A percentile compares a stretch with the other conserved stretches of the same genome.
Conservation (phyloP, 345 rosid genomes). For the Ceriops zippeliana region DNA sequence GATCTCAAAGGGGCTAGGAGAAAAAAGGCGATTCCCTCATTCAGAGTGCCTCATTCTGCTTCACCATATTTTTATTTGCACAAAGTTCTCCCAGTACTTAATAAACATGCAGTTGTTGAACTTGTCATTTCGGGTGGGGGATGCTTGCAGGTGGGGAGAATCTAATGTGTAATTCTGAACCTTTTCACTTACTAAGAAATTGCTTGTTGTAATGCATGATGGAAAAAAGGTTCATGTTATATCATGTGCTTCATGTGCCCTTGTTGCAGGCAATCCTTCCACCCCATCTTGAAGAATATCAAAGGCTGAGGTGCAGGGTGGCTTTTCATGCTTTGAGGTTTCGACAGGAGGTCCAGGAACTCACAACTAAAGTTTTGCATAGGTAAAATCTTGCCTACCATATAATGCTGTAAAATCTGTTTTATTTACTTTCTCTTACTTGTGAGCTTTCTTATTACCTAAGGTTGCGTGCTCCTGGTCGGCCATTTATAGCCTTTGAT, state of each 20-base stretch:
- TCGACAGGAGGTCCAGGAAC: conserved; percentile 84
- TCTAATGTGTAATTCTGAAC: conserved; percentile 4
- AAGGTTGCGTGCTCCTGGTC: conserved; percentile 78
- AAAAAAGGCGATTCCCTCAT: conserved; percentile 82
- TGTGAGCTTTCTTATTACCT: conserved; percentile 12
- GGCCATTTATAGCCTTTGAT: conserved; percentile 91
- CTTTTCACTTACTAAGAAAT: background rate
- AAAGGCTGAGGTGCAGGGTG: conserved; percentile 90
- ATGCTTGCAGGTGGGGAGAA: conserved; percentile 71
- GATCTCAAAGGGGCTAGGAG: conserved; percentile 83
- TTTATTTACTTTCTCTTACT: background rate
- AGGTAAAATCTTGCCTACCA: conserved; percentile 39
- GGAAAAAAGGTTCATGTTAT: background rate
- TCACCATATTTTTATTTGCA: conserved; percentile 85
- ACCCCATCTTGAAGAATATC: conserved; percentile 75
- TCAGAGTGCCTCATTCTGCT: conserved; percentile 68
- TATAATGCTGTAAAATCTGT: conserved; percentile 1
- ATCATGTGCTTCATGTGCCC: background rate
- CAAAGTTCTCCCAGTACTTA: conserved; percentile 76
- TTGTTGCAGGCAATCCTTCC: conserved; percentile 76
- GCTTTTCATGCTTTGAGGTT: conserved; percentile 81
- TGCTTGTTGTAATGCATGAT: background rate
- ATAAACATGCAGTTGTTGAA: conserved; percentile 86
- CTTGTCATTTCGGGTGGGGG: conserved; percentile 87
- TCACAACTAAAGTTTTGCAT: conserved; percentile 67